Base-by-base conservation (phyloP, 1,284 basidiomycete species). In the Melampsora occidentalis region DNA sequence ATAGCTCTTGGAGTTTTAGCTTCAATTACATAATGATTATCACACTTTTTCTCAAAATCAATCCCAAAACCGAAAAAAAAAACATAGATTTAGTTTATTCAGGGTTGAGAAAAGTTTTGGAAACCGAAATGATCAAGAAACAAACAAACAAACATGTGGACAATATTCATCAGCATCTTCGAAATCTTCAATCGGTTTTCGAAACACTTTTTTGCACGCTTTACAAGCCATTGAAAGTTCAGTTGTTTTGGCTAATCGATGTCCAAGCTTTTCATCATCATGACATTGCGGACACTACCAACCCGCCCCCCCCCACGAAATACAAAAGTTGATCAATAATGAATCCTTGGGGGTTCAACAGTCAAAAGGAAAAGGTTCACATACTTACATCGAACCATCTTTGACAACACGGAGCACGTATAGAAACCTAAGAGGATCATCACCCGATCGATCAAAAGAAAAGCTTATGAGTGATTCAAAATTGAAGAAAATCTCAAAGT, bases 121-220 rank as follows among this genome's bases (percentile, higher is more conserved):
- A 31, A 49, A 20, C 25, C 1, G 10, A 63, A 1, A 63, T 9
- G n/a, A n/a, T n/a, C n/a, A n/a, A n/a, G n/a, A n/a, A n/a, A n/a
- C n/a, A n/a, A n/a, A n/a, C 10, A 14, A 2, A 64, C 75, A 31
- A 42, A 70, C 80, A 84, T 97, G 91, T 0, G 97, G 96, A 82
- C 97, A 99, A 83, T 90, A 98, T 84, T 99, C 96, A 83, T 99
- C 96, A 79, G 92, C 92, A 83, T 97, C 94, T 81, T 99, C 97
- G 82, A 93, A 98, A 35, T 84, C 85, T 0, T 86, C 80, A 90
- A 97, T 93, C 83, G 97, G 93, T 84, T 99, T 98, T 78, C 96
- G 85, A 83, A 99, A 98, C 1, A 93, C 94, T 84, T 95, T 95
- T 83, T 91, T 92, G 86, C 97, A 99, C 84, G 97, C 97, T 84